Evolutionary conservation across 2,329 filamentous ascomycete species (phyloP).

Genomic region (Colletotrichum sp.): DNA sequence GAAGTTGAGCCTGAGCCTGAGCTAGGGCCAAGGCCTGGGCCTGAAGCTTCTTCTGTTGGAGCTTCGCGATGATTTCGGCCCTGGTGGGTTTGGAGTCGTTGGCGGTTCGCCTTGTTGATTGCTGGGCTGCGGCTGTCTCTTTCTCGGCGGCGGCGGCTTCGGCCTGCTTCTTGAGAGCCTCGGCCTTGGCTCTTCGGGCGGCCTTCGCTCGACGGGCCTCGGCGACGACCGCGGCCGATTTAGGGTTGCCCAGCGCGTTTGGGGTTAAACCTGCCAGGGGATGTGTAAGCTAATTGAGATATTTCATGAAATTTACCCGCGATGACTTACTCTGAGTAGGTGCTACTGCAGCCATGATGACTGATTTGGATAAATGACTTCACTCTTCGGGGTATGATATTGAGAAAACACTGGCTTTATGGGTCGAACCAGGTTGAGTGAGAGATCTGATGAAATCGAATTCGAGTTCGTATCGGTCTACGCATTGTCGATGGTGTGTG

Average conservation of each 20-base stretch:
- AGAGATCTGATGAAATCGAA: background rate
- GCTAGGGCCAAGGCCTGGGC: background rate
- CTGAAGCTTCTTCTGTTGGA: background rate
- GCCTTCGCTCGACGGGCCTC: background rate
- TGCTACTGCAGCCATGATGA: conserved; percentile 5
- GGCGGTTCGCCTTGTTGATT: background rate
- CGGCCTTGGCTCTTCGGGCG: background rate
- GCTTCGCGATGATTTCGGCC: background rate
- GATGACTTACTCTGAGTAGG: background rate
- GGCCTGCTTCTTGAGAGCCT: background rate
- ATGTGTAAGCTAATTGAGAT: background rate
- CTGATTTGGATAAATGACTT: too few relatives aligned
- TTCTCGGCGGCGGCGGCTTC: background rate
- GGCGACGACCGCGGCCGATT: background rate
- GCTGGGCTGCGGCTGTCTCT: background rate
- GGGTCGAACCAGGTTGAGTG: background rate
- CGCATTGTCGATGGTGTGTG: background rate
- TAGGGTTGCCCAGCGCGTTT: background rate
- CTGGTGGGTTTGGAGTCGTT: background rate
- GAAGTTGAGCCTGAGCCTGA: background rate
- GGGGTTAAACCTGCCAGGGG: background rate
- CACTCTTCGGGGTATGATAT: background rate
- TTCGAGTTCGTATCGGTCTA: background rate
- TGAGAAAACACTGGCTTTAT: background rate
- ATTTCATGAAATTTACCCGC: background rate